Evolutionary conservation across 768 basidiomycete species (phyloP).

Genomic region (Hortiboletus campestris): DNA sequence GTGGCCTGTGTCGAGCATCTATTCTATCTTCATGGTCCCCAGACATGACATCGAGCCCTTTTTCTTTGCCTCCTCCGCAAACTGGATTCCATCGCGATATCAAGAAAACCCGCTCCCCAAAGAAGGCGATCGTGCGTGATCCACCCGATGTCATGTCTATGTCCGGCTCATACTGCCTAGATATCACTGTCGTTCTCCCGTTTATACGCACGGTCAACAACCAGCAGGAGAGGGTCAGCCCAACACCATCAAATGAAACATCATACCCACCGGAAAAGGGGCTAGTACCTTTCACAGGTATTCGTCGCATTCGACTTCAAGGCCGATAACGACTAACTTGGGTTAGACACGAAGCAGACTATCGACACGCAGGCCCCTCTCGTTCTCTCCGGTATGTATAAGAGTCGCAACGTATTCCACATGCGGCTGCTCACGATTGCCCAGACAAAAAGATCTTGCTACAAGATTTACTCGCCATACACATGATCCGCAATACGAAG

Average conservation of each 20-base stretch:
- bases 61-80: conserved; percentile 43
- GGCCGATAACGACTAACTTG: neutral
- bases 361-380: conserved; percentile 38
- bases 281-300: conserved; percentile 16
- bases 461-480: conserved; percentile 38
- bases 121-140: conserved; percentile 38
- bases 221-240: conserved; percentile 5
- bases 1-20: neutral
- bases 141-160: neutral
- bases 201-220: conserved; percentile 42
- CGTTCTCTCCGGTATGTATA: conserved; percentile 18
- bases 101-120: conserved; percentile 32
- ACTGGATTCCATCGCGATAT: conserved; percentile 43
- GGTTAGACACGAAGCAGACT: conserved; percentile 18
- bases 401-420: neutral
- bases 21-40: neutral
- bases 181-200: conserved; percentile 43
- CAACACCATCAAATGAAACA: conserved; percentile 18
- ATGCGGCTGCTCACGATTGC: neutral
- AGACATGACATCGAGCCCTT: conserved; percentile 45
- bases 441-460: conserved; percentile 26
- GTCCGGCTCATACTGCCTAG: conserved; percentile 20
- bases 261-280: conserved; percentile 1
- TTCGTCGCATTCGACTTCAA: neutral
- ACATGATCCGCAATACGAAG: conserved; percentile 33